Percentiles rank a stretch among this genome's conserved stretches.
These are phyloP conservation scores for Botrytis fragariae DNA, from an alignment of 2,329 filamentous ascomycete genomes.

Conservation along the genomic window DNA sequence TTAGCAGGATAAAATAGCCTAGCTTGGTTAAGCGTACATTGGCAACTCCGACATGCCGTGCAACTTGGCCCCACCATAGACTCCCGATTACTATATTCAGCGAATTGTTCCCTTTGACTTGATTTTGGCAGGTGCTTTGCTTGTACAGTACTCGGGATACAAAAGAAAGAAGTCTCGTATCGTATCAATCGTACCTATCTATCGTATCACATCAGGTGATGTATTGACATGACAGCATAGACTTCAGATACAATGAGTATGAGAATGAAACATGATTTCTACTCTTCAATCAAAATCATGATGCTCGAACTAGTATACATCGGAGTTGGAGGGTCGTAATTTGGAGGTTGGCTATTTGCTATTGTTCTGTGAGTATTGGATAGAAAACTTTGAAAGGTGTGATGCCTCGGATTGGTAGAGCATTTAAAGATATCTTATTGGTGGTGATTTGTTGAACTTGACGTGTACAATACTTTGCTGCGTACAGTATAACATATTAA, in stretches of 20 bases:
- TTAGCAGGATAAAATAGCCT: conserved; percentile 17
- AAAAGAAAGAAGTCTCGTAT: not conserved
- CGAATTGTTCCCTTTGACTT: conserved; percentile 17
- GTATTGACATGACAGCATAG: not conserved
- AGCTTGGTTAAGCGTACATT: conserved; percentile 9
- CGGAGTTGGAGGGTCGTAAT: not conserved
- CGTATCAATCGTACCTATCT: not conserved
- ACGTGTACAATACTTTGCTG: not conserved
- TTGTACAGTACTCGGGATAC: not conserved
- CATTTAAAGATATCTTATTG: conserved; percentile 13
- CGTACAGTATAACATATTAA: conserved; percentile 1
- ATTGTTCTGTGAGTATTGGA: not conserved
- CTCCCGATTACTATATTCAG: conserved; percentile 14
- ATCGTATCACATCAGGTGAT: not conserved
- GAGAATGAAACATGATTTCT: not conserved
- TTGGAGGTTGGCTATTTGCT: not conserved
- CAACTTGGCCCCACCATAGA: conserved; percentile 2
- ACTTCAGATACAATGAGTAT: not conserved
- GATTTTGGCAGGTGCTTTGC: conserved; percentile 9
- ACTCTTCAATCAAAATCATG: not conserved
- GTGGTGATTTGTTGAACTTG: not conserved
- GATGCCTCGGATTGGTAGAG: not conserved
- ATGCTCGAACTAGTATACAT: not conserved
- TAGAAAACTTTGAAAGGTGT: not conserved
- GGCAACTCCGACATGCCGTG: conserved; percentile 5